Evolutionary conservation across 1,284 basidiomycete species (phyloP).

Genomic region (Phlebopus sp.): DNA sequence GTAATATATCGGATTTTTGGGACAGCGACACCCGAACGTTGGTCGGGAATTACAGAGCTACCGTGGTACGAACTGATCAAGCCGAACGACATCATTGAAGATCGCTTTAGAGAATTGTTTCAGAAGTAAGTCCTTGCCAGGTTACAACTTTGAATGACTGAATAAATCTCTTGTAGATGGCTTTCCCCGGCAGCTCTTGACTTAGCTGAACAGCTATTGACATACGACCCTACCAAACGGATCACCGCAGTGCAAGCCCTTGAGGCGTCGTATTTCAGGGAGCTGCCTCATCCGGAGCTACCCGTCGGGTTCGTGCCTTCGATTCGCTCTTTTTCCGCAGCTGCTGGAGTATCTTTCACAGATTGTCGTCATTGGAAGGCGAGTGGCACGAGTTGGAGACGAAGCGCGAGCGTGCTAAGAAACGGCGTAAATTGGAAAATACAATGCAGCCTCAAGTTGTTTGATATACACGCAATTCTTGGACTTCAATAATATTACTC

Average conservation of each 20-base stretch:
- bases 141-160: slow-evolving; percentile 4
- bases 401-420: slow-evolving; percentile 80
- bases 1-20: slow-evolving; percentile 90
- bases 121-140: slow-evolving; percentile 55
- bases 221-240: slow-evolving; percentile 82
- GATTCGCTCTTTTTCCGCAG: not conserved
- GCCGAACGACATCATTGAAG: slow-evolving; percentile 70
- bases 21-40: slow-evolving; percentile 79
- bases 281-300: slow-evolving; percentile 65
- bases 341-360: slow-evolving; percentile 16
- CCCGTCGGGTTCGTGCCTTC: slow-evolving; percentile 71
- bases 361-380: slow-evolving; percentile 53
- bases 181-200: slow-evolving; percentile 81
- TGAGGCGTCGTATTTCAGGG: slow-evolving; percentile 76
- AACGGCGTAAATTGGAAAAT: slow-evolving; percentile 54
- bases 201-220: slow-evolving; percentile 78
- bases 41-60: slow-evolving; percentile 80
- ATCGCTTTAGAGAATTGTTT: slow-evolving; percentile 77
- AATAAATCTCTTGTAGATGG: slow-evolving; percentile 55
- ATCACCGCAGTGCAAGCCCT: slow-evolving; percentile 81
- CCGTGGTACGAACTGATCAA: slow-evolving; percentile 99
- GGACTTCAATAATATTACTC: slow-evolving; percentile 12
- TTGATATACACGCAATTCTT: slow-evolving; percentile 9
- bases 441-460: slow-evolving; percentile 13
- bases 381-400: slow-evolving; percentile 96